Conservation (phyloP, 2,329 filamentous ascomycete species). For the Pseudogymnoascus sp. region DNA sequence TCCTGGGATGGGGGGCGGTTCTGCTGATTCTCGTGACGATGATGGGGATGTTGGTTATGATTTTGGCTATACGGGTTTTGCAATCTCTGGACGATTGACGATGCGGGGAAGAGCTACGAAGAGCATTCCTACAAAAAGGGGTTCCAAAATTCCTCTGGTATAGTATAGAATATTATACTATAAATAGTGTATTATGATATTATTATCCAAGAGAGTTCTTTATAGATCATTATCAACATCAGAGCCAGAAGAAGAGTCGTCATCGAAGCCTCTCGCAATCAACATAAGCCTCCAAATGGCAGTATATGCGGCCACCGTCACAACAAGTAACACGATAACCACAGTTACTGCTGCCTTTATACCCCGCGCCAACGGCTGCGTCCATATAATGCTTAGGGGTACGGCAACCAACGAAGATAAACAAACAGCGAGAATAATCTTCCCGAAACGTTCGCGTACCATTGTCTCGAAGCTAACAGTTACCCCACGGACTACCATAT, state of each 20-base stretch:
- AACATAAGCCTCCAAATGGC: background rate
- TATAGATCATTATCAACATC: background rate
- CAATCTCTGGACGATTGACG: constrained; percentile 29
- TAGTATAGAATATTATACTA: background rate
- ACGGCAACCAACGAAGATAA: background rate
- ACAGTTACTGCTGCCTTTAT: background rate
- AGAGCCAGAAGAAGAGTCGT: background rate
- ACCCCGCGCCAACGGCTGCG: background rate
- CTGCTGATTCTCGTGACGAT: constrained; percentile 88
- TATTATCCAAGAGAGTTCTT: background rate
- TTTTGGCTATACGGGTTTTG: constrained; percentile 79
- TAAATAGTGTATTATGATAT: background rate
- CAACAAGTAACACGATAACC: background rate
- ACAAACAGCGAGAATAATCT: background rate
- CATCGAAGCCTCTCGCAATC: background rate
- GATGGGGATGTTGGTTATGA: constrained; percentile 91
- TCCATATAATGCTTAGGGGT: background rate
- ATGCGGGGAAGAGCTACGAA: background rate
- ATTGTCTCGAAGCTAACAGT: background rate
- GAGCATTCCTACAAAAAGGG: background rate
- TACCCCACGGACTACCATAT: background rate
- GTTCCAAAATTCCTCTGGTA: background rate
- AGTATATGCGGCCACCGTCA: background rate
- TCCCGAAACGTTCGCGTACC: background rate
- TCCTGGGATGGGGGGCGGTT: constrained; percentile 96